Evolutionary conservation across 2,329 filamentous ascomycete species (phyloP), one percentile per base, ranked within the genome.

Genomic region (Fusarium sp.): DNA sequence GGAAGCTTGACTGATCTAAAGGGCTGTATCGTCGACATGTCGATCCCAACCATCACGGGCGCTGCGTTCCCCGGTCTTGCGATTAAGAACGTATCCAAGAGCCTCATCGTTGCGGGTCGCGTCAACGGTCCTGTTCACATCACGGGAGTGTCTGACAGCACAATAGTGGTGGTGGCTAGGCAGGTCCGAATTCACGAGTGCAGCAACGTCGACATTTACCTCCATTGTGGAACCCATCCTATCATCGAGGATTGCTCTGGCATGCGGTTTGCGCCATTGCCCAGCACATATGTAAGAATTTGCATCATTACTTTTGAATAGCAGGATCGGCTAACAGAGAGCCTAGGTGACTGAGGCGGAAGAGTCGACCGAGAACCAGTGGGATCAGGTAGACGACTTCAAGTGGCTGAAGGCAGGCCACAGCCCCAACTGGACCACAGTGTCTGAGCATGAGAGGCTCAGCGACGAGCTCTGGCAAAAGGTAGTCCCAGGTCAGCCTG

Each of bases 131-230:
- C 96, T 0, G 90, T 92, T 9, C 95, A 98, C 77, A 88, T 98
- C 54, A 98, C 95, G 0, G 87, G 86, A 1, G 83, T 97, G 1
- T 83, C 85, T 53, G 85, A 94, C 73, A 93, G 91, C 68, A 88
- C 94, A n/a, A 80, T 97, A 13, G 89, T 98, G 0, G 90, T 97
- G 3, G 86, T 89, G 7, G 92, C 93, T 55, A 88, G 92, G n/a
- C 96, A 99, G 80, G 94, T 97, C 75, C 89, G 96, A 23, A 95
- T 99, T 84, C 96, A 99, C 78, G 92, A 95, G 71, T 97, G 94
- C 76, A 85, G 83, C 46, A 88, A 94, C 65, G 92, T 97, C 37
- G 90, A 94, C 71, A 86, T 99, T 11, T 98, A 98, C 78, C 84
- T 99, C 62, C 88, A 91, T 70, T 95, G 93, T 77, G 85, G 86